Percentiles rank a stretch among this genome's conserved stretches.
These are phyloP conservation scores for Geotrichum fermentans DNA, from an alignment of 1,139 yeast genomes.

Conservation along the genomic window DNA sequence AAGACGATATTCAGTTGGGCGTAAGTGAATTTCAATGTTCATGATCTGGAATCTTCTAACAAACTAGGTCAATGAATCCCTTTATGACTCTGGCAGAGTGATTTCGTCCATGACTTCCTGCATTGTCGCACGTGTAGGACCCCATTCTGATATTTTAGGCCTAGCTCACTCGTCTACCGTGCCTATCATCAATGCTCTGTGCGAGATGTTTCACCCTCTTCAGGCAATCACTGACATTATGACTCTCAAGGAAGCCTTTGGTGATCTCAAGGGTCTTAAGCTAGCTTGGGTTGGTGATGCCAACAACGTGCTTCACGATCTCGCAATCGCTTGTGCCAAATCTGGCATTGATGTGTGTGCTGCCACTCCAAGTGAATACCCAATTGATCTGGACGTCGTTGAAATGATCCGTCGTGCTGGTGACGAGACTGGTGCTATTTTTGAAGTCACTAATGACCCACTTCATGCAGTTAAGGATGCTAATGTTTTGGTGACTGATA, in stretches of 20 bases:
- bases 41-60: conserved; percentile 30
- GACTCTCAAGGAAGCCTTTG: conserved; percentile 75
- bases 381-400: conserved; percentile 56
- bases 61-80: conserved; percentile 60
- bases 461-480: conserved; percentile 64
- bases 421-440: conserved; percentile 48
- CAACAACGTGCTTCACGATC: conserved; percentile 89
- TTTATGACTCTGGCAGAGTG: conserved; percentile 82
- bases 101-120: conserved; percentile 93
- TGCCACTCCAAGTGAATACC: conserved; percentile 74
- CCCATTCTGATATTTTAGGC: conserved; percentile 74
- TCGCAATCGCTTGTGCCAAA: conserved; percentile 85
- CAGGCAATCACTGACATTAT: conserved; percentile 90
- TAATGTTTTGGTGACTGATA: conserved; percentile 87
- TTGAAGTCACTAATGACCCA: conserved; percentile 72
- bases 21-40: conserved; percentile 4
- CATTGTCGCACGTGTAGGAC: conserved; percentile 90
- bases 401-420: conserved; percentile 53
- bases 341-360: conserved; percentile 78
- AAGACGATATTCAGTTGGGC: conserved; percentile 95
- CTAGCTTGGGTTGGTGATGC: conserved; percentile 97
- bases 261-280: conserved; percentile 55
- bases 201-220: conserved; percentile 89
- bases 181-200: conserved; percentile 87
- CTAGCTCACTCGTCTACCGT: conserved; percentile 64